Conservation (phyloP, 208 protist genomes). For the Trypanosoma vivax region DNA sequence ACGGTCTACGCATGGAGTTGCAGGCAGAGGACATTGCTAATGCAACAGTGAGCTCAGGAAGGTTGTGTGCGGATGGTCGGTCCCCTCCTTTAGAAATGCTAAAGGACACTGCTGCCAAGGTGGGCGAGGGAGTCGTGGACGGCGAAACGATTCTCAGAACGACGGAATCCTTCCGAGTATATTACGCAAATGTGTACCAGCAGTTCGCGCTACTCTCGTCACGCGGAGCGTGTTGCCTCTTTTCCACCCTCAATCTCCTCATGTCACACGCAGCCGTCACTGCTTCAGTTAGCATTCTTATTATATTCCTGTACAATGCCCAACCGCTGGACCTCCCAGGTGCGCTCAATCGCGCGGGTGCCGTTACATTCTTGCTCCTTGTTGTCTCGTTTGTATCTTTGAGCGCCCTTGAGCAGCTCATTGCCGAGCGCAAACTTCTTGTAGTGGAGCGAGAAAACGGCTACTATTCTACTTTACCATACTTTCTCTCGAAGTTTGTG, state of each 20-base stretch:
- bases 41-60: no score
- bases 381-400: slow-evolving; percentile 85
- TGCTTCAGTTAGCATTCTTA: slow-evolving; percentile 55
- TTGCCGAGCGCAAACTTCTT: slow-evolving; percentile 83
- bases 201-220: slow-evolving; percentile 68
- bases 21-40: slow-evolving; percentile 29
- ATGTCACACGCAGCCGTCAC: slow-evolving; percentile 78
- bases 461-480: slow-evolving; percentile 81
- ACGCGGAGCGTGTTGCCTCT: slow-evolving; percentile 51
- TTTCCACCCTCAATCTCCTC: slow-evolving; percentile 78
- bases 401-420: slow-evolving; percentile 81
- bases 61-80: no score
- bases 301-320: slow-evolving; percentile 77
- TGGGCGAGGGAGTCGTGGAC: not conserved
- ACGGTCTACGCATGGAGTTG: slow-evolving; percentile 54
- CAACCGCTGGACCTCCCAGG: slow-evolving; percentile 80
- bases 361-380: slow-evolving; percentile 77
- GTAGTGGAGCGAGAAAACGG: slow-evolving; percentile 85
- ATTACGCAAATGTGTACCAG: slow-evolving; percentile 85
- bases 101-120: not conserved
- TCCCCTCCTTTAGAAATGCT: no score
- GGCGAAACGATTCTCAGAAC: slow-evolving; percentile 42
- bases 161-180: slow-evolving; percentile 42
- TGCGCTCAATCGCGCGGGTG: slow-evolving; percentile 81
- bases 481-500: slow-evolving; percentile 86